Base-by-base conservation (phyloP, 441 rosid genomes). In the Iberis amara region DNA sequence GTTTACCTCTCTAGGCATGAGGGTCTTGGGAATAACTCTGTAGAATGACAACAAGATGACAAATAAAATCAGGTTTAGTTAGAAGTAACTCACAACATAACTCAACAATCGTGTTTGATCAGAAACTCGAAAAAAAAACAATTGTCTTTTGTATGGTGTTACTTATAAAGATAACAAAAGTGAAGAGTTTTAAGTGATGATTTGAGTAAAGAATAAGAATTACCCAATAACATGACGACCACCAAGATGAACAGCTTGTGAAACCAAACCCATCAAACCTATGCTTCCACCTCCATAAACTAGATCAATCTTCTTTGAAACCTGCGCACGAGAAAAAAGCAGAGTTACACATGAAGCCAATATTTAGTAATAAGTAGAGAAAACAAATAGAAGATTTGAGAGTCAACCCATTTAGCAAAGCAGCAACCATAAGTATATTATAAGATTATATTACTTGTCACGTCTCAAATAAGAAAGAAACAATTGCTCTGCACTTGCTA, bases 11-110 rank as follows among this genome's bases (percentile, higher is more conserved):
- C 88, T 94, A 77, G 95, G 99, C 99, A 88, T 89, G 83, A 92
- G 96, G 72, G 96, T 92, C 92, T 86, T 89, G 83, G 97, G 99
- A 82, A 92, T 89, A 63, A 92, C 85, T 76, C 99, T 92, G 88
- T 80, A 72, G 71, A 68, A 68, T 77, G 77, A 82, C 79, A 83
- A 64, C 62, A 83, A 79, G 68, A 76, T 75, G 86, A 76, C 88
- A 82, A 82, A 73, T 72, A 76, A 51, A 66, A 42, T 64, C 8
- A 73, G 61, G 75, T 61, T 49, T 59, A 57, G 39, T 66, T 51
- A 76, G 63, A 55, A 53, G 51, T 65, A 48, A 49, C 48, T 26
- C 49, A 55, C 14, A 64, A 48, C 28, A 61, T 33, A 62, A 57
- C 65, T 55, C 72, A 32, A 53, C 51, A 47, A 61, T 68, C 47